Percentiles rank a stretch among this genome's conserved stretches.
These are phyloP conservation scores for Emergomyces pasteurianus DNA, from an alignment of 2,329 filamentous ascomycete genomes.

Conservation along the genomic window DNA sequence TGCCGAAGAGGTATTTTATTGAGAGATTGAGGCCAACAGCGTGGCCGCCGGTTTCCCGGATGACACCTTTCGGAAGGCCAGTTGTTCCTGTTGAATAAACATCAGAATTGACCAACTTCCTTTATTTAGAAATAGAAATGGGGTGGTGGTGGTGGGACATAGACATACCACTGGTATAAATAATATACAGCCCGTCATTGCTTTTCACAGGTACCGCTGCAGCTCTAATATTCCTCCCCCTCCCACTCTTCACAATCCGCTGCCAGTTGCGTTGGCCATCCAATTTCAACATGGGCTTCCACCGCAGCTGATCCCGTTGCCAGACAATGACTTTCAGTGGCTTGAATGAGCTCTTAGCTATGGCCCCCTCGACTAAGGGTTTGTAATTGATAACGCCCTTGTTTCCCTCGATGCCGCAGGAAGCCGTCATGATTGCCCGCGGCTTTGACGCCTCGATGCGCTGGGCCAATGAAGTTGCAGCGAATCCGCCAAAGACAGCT, in stretches of 20 bases:
- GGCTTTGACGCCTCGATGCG: conserved; percentile 74
- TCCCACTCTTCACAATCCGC: conserved; percentile 58
- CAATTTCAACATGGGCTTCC: conserved; percentile 57
- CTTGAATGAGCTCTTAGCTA: conserved; percentile 56
- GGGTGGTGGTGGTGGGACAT: too few relatives aligned
- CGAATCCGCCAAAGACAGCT: conserved; percentile 90
- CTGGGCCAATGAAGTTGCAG: conserved; percentile 67
- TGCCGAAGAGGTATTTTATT: conserved; percentile 70
- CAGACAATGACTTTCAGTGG: conserved; percentile 64
- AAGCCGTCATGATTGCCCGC: conserved; percentile 69
- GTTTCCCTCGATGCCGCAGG: conserved; percentile 77
- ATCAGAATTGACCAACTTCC: neutral
- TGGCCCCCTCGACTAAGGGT: conserved; percentile 62
- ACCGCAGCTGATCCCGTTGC: conserved; percentile 66
- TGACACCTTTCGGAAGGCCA: conserved; percentile 68
- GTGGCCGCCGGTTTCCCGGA: conserved; percentile 74
- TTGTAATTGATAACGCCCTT: conserved; percentile 72
- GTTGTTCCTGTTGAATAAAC: conserved; percentile 49
- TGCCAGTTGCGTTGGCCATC: conserved; percentile 70
- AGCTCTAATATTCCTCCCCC: conserved; percentile 53
- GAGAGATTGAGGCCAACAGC: conserved; percentile 74
- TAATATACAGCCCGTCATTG: conserved; percentile 74
- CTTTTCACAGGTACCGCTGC: conserved; percentile 67
- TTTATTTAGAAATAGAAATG: neutral
- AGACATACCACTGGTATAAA: conserved; percentile 59